Evolutionary conservation across 371 early-diverging fungal genomes (phyloP).

Genomic region (Chytridium lagenaria): DNA sequence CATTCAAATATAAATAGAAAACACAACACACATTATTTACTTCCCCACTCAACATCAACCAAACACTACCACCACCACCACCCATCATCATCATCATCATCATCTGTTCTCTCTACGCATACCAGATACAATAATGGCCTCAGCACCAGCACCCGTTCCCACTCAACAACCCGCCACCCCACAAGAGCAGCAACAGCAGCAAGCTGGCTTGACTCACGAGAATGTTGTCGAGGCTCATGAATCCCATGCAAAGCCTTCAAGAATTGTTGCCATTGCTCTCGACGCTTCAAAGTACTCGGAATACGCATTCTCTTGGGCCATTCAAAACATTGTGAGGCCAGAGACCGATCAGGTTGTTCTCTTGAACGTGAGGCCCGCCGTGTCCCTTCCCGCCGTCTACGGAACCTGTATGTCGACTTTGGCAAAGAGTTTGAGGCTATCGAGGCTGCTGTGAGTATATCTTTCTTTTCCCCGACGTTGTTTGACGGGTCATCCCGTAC

Average conservation of each 20-base stretch:
- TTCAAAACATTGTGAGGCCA: constrained; percentile 32
- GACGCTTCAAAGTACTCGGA: constrained; percentile 32
- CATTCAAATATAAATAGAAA: no score
- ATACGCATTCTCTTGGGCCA: constrained; percentile 34
- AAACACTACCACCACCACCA: not conserved
- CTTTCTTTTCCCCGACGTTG: not conserved
- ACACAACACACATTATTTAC: not conserved
- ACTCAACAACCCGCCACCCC: not conserved
- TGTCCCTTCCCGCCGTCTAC: constrained; percentile 24
- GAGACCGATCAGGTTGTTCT: constrained; percentile 40
- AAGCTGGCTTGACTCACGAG: constrained; percentile 17
- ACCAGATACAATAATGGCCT: not conserved
- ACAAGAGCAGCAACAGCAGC: not conserved
- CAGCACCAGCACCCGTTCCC: not conserved
- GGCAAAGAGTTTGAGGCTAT: constrained; percentile 31
- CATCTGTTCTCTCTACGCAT: not conserved
- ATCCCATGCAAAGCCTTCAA: no score
- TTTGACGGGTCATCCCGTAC: no score
- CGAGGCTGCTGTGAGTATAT: constrained; percentile 27
- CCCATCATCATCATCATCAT: not conserved
- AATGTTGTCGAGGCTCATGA: not conserved
- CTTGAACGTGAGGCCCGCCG: constrained; percentile 31
- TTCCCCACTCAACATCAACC: not conserved
- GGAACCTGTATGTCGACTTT: constrained; percentile 35
- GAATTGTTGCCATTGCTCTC: constrained; percentile 14